Percentiles rank a stretch among this genome's conserved stretches.
Conservation (phyloP, 768 basidiomycete species). For the Cantharellus anzutake region DNA sequence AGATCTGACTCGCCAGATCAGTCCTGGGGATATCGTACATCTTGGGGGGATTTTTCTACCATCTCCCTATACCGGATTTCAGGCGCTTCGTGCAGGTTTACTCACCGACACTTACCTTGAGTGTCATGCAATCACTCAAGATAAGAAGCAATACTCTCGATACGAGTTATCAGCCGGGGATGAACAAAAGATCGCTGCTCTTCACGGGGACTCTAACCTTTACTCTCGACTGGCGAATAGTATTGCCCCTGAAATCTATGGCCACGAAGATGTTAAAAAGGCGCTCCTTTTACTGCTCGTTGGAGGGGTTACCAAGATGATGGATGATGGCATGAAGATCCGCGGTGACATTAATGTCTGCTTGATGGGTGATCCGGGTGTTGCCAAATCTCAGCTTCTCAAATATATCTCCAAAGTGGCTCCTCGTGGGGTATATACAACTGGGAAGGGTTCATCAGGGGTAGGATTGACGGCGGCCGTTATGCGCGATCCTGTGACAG, state of each 20-base stretch:
- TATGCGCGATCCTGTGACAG: conserved; percentile 97
- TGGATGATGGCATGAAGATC: conserved; percentile 97
- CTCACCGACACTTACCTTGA: conserved; percentile 97
- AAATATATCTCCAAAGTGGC: conserved; percentile 99
- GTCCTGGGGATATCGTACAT: conserved; percentile 90
- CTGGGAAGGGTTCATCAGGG: conserved; percentile 94
- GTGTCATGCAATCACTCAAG: conserved; percentile 71
- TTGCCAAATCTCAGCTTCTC: conserved; percentile 89
- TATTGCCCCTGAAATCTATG: conserved; percentile 97
- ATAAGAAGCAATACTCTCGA: conserved; percentile 93
- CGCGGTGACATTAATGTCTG: conserved; percentile 95
- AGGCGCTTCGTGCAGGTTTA: conserved; percentile 89
- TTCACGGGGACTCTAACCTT: conserved; percentile 56
- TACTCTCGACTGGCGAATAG: conserved; percentile 80
- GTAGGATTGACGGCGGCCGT: conserved; percentile 98
- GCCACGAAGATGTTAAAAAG: conserved; percentile 94
- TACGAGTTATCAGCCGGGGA: conserved; percentile 87
- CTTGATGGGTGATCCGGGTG: conserved; percentile 98
- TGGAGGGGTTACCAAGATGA: conserved; percentile 87
- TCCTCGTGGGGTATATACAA: conserved; percentile 93
- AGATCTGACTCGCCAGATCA: conserved; percentile 72
- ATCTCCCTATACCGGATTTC: conserved; percentile 92
- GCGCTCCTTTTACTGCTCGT: conserved; percentile 81
- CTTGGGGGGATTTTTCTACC: conserved; percentile 95
- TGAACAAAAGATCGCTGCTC: conserved; percentile 40